These are phyloP conservation scores for Dissophora ornata DNA, from an alignment of 192 early-diverging fungal genomes.

Conservation along the genomic window DNA sequence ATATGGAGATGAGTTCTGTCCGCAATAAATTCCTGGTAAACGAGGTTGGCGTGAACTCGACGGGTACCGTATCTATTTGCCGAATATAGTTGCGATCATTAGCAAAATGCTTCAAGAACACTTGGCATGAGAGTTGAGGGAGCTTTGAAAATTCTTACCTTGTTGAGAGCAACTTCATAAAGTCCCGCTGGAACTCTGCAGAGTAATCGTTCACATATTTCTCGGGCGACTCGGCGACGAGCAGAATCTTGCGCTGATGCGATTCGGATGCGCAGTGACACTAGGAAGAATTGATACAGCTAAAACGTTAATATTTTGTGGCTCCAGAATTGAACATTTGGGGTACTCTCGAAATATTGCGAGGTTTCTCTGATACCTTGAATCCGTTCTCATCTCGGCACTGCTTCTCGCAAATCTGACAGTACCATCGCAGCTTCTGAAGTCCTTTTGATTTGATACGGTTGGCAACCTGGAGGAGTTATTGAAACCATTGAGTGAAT, in stretches of 20 bases:
- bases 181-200: constrained; percentile 84
- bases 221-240: constrained; percentile 85
- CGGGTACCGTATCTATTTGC: constrained; percentile 76
- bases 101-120: too few species aligned
- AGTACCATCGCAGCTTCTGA: constrained; percentile 90
- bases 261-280: constrained; percentile 90
- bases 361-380: too few species aligned
- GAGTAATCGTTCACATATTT: constrained; percentile 83
- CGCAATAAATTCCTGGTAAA: constrained; percentile 96
- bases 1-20: constrained; percentile 95
- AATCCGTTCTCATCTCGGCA: constrained; percentile 97
- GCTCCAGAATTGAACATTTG: too few species aligned
- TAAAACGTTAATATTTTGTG: too few species aligned
- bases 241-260: constrained; percentile 90
- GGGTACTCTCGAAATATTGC: too few species aligned
- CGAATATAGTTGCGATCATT: too few species aligned
- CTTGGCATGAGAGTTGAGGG: too few species aligned
- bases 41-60: constrained; percentile 89
- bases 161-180: constrained; percentile 84
- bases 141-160: constrained; percentile 50
- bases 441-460: constrained; percentile 93
- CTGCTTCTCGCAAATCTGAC: constrained; percentile 92
- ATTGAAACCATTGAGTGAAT: not conserved
- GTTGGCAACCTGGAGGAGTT: constrained; percentile 71
- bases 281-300: too few species aligned